Base-by-base conservation (phyloP, 805 yeast species). In the Zygoascus bituminiphila region DNA sequence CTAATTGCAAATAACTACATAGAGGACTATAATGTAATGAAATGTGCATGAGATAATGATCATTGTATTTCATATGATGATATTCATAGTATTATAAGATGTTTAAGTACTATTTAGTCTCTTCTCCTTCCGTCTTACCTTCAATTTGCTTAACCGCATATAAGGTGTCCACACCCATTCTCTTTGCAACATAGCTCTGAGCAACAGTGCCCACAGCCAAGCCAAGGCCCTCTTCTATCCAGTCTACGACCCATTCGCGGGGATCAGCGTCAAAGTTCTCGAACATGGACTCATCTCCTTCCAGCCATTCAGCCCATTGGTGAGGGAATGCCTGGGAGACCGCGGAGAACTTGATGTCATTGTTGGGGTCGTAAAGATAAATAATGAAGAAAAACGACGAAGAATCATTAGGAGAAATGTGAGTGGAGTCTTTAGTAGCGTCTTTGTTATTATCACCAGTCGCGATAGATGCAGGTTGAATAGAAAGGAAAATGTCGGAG, bases 251-350 rank as follows among this genome's bases (percentile, higher is more conserved):
- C 94, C 93, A 85, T 51, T 82, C 87, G 39, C 82, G 71, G n/a
- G 91, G 89, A 57, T 84, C 88, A 12, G 81, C 73, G 8, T 72
- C 80, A 50, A 78, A 79, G 4, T 64, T 64, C 20, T 54, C 59
- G 38, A 63, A 63, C 19, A 60, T 64, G 5, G 59, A 59, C 26
- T 56, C 59, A 24, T 57, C 55, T 26, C 59, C 77, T 51, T 78
- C 81, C n/a, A 91, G 73, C 98, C 98, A 93, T n/a, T 77, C 70
- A 8, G 88, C 82, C 98, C 98, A 93, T 61, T 78, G 81, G 42
- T 77, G 62, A 9, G 98, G 98, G 71, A 88, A 84, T 5, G 95
- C 80, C 65, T 93, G 98, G 0, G 98, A 85, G 56, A 82, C 81
- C 45, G 87, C 81, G 24, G 79, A 74, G 41, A 87, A 75, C 6